phyloP scores from a whole-genome alignment of 2,329 filamentous ascomycete genomes.

The Pseudonectria buxi region DNA sequence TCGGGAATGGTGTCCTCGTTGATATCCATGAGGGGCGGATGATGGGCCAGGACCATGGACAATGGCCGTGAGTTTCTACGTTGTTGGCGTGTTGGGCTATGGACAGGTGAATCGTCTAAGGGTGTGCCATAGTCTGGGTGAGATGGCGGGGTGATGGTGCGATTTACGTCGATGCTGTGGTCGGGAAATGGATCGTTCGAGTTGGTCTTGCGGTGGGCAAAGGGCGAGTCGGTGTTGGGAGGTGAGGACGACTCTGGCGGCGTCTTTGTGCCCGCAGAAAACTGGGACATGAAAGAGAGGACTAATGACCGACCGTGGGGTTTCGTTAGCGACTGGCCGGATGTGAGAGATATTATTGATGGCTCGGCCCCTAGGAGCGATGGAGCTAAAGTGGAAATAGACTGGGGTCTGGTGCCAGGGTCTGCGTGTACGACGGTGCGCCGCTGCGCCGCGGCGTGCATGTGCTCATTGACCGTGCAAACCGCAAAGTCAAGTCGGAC shows the following conservation, averaged over 20 bases:
- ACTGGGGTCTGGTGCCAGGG: too few relatives aligned
- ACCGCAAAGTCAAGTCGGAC: too few relatives aligned
- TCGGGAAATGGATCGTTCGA: slow-evolving; percentile 29
- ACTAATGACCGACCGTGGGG: slow-evolving; percentile 47
- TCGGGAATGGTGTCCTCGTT: slow-evolving; percentile 83
- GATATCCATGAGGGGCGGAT: slow-evolving; percentile 80
- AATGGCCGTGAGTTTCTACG: slow-evolving; percentile 60
- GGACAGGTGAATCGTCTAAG: slow-evolving; percentile 35
- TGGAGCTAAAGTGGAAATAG: neutral
- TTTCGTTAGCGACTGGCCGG: slow-evolving; percentile 18
- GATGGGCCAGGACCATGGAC: slow-evolving; percentile 81
- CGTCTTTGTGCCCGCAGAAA: slow-evolving; percentile 49
- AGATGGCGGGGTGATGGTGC: slow-evolving; percentile 33
- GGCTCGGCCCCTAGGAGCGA: slow-evolving; percentile 6
- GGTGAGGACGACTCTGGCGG: slow-evolving; percentile 40
- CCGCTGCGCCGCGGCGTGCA: too few relatives aligned
- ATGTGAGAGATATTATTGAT: slow-evolving; percentile 21
- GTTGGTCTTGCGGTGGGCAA: slow-evolving; percentile 24
- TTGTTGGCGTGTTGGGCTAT: slow-evolving; percentile 35
- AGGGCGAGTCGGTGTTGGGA: slow-evolving; percentile 29
- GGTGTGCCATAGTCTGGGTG: slow-evolving; percentile 36
- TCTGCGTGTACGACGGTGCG: too few relatives aligned
- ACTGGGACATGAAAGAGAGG: slow-evolving; percentile 80
- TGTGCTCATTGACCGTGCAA: too few relatives aligned
- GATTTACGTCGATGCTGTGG: slow-evolving; percentile 30